phyloP scores from a whole-genome alignment of 1,284 basidiomycete species.

The Sanghuangporus sanghuang region DNA sequence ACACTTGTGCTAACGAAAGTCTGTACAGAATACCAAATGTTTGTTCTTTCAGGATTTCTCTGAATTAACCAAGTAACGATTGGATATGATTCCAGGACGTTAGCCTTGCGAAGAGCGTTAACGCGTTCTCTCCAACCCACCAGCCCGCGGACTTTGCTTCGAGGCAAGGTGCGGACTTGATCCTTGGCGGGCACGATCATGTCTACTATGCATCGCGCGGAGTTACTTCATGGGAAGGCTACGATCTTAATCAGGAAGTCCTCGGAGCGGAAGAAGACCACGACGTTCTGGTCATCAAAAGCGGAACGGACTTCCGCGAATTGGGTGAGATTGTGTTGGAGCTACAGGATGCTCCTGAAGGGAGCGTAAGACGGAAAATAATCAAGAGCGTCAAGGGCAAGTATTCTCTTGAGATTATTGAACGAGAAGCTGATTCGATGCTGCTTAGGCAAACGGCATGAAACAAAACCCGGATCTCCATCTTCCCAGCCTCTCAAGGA shows the following conservation, averaged over 20 bases:
- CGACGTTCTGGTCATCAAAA: conserved; percentile 74
- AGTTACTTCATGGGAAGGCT: conserved; percentile 67
- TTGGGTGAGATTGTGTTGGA: conserved; percentile 71
- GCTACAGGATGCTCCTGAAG: conserved; percentile 54
- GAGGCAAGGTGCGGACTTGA: conserved; percentile 76
- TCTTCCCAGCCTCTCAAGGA: conserved; percentile 54
- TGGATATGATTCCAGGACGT: conserved; percentile 50
- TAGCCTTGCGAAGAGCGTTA: conserved; percentile 54
- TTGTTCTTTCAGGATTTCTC: conserved; percentile 32
- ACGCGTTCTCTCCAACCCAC: conserved; percentile 52
- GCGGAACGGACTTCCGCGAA: conserved; percentile 89
- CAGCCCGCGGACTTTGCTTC: conserved; percentile 42
- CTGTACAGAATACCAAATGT: conserved; percentile 28
- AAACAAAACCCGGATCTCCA: conserved; percentile 54
- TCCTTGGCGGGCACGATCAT: conserved; percentile 91
- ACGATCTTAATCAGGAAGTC: conserved; percentile 47
- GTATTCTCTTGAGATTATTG: conserved; percentile 8
- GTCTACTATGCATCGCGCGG: conserved; percentile 81
- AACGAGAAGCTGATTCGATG: background rate
- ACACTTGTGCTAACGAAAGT: background rate
- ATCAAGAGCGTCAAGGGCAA: conserved; percentile 62
- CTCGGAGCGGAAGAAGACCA: conserved; percentile 74
- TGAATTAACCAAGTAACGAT: conserved; percentile 30
- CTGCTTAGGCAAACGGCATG: conserved; percentile 55
- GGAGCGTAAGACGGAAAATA: conserved; percentile 61